These are phyloP conservation scores for Globisporangium uncinulatum DNA, from an alignment of 352 stramenopile species.

Conservation along the genomic window DNA sequence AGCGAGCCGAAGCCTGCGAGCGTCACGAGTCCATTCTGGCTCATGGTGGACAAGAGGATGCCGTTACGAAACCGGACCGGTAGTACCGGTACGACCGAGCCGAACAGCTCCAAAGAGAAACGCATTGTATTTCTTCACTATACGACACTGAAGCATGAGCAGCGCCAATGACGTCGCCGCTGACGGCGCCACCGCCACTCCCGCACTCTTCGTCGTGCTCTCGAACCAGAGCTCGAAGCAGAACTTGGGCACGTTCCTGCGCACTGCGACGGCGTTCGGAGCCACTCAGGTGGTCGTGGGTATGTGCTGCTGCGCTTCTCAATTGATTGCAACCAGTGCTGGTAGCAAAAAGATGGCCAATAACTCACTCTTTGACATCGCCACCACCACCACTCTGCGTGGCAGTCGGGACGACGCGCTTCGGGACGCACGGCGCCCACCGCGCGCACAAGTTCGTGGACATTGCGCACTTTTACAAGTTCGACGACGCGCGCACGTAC, in stretches of 20 bases:
- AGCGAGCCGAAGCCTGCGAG: slow-evolving; percentile 91
- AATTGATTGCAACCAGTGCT: not conserved
- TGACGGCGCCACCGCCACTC: not conserved
- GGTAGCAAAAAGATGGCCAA: not conserved
- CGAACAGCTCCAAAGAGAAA: no score
- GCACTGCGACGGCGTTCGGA: slow-evolving; percentile 69
- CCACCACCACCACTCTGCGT: not conserved
- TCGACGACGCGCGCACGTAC: slow-evolving; percentile 48
- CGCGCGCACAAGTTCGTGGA: slow-evolving; percentile 80
- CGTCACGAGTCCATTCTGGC: slow-evolving; percentile 31
- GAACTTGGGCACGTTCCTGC: slow-evolving; percentile 76
- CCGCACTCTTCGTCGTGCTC: slow-evolving; percentile 64
- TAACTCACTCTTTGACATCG: not conserved
- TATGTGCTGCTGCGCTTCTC: slow-evolving; percentile 15
- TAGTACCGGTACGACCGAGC: no score
- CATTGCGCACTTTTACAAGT: slow-evolving; percentile 67
- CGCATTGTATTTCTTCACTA: no score
- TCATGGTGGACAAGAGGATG: no score
- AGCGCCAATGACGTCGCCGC: slow-evolving; percentile 6
- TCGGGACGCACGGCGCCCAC: slow-evolving; percentile 70
- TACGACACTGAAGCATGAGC: slow-evolving; percentile 5
- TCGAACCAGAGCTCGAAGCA: slow-evolving; percentile 67
- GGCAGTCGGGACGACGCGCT: slow-evolving; percentile 67
- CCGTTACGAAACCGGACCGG: no score
- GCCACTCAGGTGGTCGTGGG: slow-evolving; percentile 68